Conservation (phyloP, 2,329 filamentous ascomycete species). For the Canariomyces notabilis region DNA sequence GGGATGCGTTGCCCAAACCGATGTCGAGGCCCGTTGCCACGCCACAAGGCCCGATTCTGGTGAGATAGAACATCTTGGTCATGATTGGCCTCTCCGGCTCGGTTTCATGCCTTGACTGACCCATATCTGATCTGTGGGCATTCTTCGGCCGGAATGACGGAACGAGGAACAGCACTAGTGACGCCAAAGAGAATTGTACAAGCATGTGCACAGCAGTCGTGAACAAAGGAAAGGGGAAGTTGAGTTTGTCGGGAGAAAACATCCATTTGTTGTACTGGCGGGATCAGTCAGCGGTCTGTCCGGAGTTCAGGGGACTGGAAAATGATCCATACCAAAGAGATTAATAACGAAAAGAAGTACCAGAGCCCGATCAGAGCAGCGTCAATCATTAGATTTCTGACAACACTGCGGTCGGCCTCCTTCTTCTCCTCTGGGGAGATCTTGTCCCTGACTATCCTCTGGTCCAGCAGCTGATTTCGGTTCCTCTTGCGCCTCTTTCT, state of each 20-base stretch:
- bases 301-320: not conserved
- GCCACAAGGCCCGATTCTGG: conserved; percentile 86
- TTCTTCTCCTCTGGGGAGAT: conserved; percentile 68
- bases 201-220: conserved; percentile 94
- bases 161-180: conserved; percentile 72
- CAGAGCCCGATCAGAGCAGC: conserved; percentile 77
- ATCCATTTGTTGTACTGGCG: conserved; percentile 99
- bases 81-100: conserved; percentile 61
- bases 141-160: conserved; percentile 71
- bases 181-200: conserved; percentile 81
- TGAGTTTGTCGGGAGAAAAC: conserved; percentile 79
- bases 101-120: conserved; percentile 46
- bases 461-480: conserved; percentile 64
- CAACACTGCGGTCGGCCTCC: conserved; percentile 68
- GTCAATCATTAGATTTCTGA: conserved; percentile 68
- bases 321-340: conserved; percentile 68
- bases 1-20: conserved; percentile 88
- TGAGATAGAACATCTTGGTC: conserved; percentile 87
- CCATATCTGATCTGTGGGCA: conserved; percentile 42
- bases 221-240: conserved; percentile 93
- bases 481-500: conserved; percentile 62
- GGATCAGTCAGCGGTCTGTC: conserved; percentile 26
- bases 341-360: conserved; percentile 88
- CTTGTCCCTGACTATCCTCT: conserved; percentile 58
- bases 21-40: conserved; percentile 92